A percentile compares a stretch with the other conserved stretches of the same genome.
phyloP scores from a whole-genome alignment of 1,139 yeast species.

The Taiozyma onychis region DNA sequence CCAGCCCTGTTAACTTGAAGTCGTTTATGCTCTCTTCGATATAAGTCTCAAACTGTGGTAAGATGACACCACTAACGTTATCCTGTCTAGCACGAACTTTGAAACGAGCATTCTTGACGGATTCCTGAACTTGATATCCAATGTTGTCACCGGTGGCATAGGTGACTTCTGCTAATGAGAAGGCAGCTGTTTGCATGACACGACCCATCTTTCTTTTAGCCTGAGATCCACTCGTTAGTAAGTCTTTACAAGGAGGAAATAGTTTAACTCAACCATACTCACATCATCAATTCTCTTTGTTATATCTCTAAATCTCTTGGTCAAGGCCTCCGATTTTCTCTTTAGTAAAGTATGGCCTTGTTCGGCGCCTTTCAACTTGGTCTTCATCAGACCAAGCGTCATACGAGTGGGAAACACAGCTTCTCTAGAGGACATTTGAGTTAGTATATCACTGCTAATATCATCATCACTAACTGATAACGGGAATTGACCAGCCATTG shows the following conservation, averaged over 20 bases:
- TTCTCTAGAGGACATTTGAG: slow-evolving; percentile 41
- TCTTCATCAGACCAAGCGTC: slow-evolving; percentile 94
- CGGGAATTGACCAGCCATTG: background rate
- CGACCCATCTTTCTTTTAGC: slow-evolving; percentile 97
- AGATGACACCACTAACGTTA: slow-evolving; percentile 90
- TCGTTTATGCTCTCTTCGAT: slow-evolving; percentile 84
- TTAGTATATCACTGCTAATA: background rate
- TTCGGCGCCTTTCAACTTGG: slow-evolving; percentile 93
- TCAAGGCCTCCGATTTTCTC: slow-evolving; percentile 94
- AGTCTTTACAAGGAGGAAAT: background rate
- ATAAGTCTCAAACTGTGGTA: slow-evolving; percentile 87
- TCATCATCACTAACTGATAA: background rate
- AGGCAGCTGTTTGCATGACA: slow-evolving; percentile 98
- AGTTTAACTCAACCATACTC: slow-evolving; percentile 7
- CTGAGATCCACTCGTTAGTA: slow-evolving; percentile 11
- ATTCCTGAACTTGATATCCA: slow-evolving; percentile 92
- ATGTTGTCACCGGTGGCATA: slow-evolving; percentile 97
- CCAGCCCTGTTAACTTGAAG: slow-evolving; percentile 92
- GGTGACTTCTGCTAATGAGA: slow-evolving; percentile 93
- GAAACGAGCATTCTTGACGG: slow-evolving; percentile 86
- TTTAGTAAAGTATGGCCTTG: slow-evolving; percentile 92
- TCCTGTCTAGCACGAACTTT: slow-evolving; percentile 90
- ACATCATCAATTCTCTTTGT: slow-evolving; percentile 87
- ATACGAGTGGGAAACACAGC: slow-evolving; percentile 95
- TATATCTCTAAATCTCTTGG: slow-evolving; percentile 93